Percentiles rank a stretch among this genome's conserved stretches.
These are phyloP conservation scores for Pichia insulana DNA, from an alignment of 805 yeast species.

Conservation along the genomic window DNA sequence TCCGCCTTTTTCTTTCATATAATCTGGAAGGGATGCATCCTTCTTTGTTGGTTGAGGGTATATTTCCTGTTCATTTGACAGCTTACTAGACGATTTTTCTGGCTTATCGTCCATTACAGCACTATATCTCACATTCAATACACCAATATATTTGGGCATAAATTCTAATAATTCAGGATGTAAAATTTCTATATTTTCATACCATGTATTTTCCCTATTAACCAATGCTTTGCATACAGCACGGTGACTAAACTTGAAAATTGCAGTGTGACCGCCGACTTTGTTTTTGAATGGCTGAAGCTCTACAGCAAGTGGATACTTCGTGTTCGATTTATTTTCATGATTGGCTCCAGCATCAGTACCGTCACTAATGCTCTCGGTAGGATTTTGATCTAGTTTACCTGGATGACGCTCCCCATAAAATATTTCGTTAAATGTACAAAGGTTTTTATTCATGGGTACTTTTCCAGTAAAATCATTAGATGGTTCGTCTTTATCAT, in stretches of 20 bases:
- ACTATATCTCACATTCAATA: conserved; percentile 78
- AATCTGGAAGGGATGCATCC: too few species aligned
- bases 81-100: too few species aligned
- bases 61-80: too few species aligned
- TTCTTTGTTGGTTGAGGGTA: not conserved
- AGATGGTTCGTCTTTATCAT: not conserved
- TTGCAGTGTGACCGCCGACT: conserved; percentile 98
- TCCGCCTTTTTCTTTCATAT: too few species aligned
- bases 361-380: too few species aligned
- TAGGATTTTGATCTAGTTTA: too few species aligned
- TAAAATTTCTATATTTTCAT: conserved; percentile 73
- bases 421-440: too few species aligned
- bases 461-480: too few species aligned
- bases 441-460: too few species aligned
- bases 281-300: conserved; percentile 84
- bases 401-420: too few species aligned
- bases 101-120: conserved; percentile 22
- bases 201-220: conserved; percentile 84
- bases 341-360: too few species aligned
- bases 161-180: conserved; percentile 72
- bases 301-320: conserved; percentile 75
- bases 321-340: conserved; percentile 17
- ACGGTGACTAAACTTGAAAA: conserved; percentile 79
- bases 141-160: conserved; percentile 95
- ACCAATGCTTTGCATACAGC: conserved; percentile 93